Conservation (phyloP, 2,329 filamentous ascomycete genomes). For the Diplodia corticola region DNA sequence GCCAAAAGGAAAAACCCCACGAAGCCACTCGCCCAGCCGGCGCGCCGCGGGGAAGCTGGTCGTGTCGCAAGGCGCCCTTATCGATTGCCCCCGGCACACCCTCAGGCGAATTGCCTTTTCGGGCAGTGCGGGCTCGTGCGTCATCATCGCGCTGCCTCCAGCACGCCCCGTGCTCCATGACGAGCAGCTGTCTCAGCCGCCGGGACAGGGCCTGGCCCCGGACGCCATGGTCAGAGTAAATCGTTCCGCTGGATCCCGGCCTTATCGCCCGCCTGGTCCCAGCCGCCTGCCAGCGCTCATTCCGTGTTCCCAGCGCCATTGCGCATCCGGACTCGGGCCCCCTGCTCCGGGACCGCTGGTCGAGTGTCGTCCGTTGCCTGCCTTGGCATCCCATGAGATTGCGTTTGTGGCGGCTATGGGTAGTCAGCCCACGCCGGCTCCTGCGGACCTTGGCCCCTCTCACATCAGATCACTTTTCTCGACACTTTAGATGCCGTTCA, state of each 20-base stretch:
- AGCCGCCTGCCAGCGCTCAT: not conserved
- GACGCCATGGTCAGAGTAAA: not conserved
- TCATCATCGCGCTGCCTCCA: slow-evolving; percentile 16
- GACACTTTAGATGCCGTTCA: not conserved
- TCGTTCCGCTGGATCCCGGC: not conserved
- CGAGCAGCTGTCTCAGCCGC: slow-evolving; percentile 21
- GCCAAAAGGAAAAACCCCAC: not conserved
- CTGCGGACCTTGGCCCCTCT: not conserved
- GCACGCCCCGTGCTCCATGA: slow-evolving; percentile 2
- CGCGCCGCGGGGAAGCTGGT: not conserved
- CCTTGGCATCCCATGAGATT: not conserved
- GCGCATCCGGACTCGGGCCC: not conserved
- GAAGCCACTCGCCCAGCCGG: not conserved
- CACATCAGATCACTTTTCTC: not conserved
- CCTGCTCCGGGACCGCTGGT: not conserved
- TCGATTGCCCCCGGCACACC: slow-evolving; percentile 5
- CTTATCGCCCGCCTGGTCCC: slow-evolving; percentile 4
- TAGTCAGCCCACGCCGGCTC: not conserved
- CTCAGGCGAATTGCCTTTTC: slow-evolving; percentile 1
- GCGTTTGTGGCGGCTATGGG: not conserved
- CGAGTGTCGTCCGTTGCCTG: not conserved
- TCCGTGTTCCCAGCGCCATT: not conserved
- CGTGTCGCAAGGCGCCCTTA: slow-evolving; percentile 7
- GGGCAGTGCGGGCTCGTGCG: slow-evolving; percentile 12
- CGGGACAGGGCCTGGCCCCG: not conserved